Conservation (phyloP, 495 filamentous ascomycete genomes). For the Hypoxylon intermedium region DNA sequence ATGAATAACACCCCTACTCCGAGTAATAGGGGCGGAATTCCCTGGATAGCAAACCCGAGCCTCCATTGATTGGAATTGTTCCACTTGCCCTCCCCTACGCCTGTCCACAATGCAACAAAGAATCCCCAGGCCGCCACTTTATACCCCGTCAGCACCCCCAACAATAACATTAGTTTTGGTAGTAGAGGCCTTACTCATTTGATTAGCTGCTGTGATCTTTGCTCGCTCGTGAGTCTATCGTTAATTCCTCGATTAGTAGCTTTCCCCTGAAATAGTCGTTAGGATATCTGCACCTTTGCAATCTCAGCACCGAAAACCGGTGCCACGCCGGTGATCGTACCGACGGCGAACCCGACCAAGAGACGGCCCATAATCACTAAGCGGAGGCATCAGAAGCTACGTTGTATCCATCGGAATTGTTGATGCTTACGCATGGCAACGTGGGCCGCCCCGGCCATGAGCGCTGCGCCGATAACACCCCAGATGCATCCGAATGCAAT, state of each 20-base stretch:
- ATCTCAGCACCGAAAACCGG: constrained; percentile 53
- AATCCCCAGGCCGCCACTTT: constrained; percentile 63
- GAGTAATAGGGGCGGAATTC: constrained; percentile 58
- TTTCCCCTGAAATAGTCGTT: constrained; percentile 35
- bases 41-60: constrained; percentile 63
- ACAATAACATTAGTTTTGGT: background rate
- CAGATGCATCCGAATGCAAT: constrained; percentile 58
- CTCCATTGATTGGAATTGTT: constrained; percentile 56
- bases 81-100: constrained; percentile 50
- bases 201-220: constrained; percentile 55
- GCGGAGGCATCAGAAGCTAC: background rate
- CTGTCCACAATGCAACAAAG: constrained; percentile 52
- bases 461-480: constrained; percentile 54
- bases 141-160: constrained; percentile 17
- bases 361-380: constrained; percentile 59
- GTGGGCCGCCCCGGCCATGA: constrained; percentile 58
- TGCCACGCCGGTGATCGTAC: constrained; percentile 58
- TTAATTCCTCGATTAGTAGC: constrained; percentile 39
- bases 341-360: constrained; percentile 58
- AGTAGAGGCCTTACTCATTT: constrained; percentile 28
- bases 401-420: background rate
- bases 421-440: constrained; percentile 53
- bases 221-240: constrained; percentile 59
- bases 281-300: constrained; percentile 49
- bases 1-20: constrained; percentile 58